Percentiles rank a stretch among this genome's conserved stretches.
Evolutionary conservation across 225 moss, liverwort and hornwort genomes (phyloP).

Genomic region (Bryoerythrophyllum caledonicum): DNA sequence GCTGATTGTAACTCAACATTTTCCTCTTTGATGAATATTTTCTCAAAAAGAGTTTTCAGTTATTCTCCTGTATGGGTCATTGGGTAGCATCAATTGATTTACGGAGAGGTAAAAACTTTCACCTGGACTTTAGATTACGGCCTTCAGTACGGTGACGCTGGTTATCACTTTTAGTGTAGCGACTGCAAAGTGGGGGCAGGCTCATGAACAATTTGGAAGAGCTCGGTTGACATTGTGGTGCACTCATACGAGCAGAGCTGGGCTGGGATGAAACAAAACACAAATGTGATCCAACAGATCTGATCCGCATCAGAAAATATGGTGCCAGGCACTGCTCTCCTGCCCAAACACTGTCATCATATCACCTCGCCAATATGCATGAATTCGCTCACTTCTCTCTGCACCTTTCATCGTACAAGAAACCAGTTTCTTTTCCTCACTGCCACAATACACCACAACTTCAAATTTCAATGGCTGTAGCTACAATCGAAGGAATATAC

Average conservation of each 20-base stretch:
- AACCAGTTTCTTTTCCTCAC: neutral
- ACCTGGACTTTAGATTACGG: too few species aligned
- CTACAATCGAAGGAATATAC: too few species aligned
- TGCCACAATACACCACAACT: neutral
- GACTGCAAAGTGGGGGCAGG: neutral
- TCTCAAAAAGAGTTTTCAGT: too few species aligned
- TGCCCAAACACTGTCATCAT: neutral
- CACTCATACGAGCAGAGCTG: slow-evolving; percentile 7
- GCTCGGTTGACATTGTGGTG: neutral
- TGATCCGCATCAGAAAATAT: neutral
- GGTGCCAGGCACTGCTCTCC: neutral
- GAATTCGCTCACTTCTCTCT: neutral
- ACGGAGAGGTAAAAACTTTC: too few species aligned
- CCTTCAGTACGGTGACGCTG: too few species aligned
- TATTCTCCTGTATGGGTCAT: too few species aligned
- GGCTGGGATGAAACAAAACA: neutral
- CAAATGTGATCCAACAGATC: neutral
- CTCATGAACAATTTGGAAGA: neutral
- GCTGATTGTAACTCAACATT: too few species aligned
- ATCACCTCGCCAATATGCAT: neutral
- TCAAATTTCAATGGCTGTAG: too few species aligned
- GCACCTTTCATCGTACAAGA: neutral
- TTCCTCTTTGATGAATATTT: too few species aligned
- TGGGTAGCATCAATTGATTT: too few species aligned
- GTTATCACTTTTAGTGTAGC: too few species aligned